phyloP scores from a whole-genome alignment of 768 basidiomycete genomes.

The Hericium erinaceus region DNA sequence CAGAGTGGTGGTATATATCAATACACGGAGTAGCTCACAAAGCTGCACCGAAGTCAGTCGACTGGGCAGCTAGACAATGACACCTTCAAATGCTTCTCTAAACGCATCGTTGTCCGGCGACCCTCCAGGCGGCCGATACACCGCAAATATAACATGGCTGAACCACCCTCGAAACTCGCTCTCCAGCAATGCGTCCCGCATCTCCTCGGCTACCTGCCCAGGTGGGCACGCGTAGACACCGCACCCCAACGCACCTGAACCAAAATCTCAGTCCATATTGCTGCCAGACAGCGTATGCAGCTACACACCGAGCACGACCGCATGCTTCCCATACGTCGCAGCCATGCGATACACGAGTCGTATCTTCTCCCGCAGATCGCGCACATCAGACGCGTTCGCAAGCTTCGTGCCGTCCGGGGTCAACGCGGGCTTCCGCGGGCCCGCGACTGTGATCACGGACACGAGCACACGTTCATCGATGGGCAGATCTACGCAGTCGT shows the following conservation, averaged over 20 bases:
- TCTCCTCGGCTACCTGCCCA: neutral
- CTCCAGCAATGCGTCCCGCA: neutral
- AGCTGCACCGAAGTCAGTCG: too few relatives aligned
- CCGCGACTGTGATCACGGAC: conserved; percentile 39
- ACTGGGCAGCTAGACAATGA: neutral
- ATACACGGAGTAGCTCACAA: too few relatives aligned
- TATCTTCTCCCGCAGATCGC: neutral
- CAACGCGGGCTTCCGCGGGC: conserved; percentile 26
- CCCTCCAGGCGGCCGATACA: neutral
- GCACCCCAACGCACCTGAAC: neutral
- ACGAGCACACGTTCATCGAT: conserved; percentile 26
- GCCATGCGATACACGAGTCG: neutral
- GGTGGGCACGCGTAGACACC: neutral
- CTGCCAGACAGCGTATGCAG: neutral
- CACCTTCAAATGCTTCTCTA: neutral
- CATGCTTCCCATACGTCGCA: neutral
- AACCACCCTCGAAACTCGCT: neutral
- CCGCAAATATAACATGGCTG: neutral
- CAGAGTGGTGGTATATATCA: too few relatives aligned
- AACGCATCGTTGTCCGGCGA: neutral
- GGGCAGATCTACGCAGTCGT: conserved; percentile 29
- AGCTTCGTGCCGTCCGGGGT: neutral
- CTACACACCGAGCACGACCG: neutral
- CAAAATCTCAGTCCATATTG: neutral
- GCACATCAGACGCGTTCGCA: neutral